These are phyloP conservation scores for Leptographium wingfieldii DNA, from an alignment of 2,329 filamentous ascomycete species.

Conservation along the genomic window DNA sequence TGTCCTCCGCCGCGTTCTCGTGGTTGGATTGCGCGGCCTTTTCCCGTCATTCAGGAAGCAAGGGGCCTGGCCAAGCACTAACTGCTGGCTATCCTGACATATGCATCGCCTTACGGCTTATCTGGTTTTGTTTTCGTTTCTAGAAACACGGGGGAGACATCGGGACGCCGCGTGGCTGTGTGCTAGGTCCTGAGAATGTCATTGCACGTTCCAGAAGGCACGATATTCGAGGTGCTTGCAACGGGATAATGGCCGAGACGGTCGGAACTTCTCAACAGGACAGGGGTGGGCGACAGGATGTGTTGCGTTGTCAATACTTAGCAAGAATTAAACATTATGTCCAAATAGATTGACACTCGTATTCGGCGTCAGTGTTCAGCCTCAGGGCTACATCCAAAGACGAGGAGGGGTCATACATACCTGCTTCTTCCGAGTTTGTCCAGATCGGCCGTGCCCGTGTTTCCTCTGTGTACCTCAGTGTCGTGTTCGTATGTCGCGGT, in stretches of 20 bases:
- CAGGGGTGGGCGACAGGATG: neutral
- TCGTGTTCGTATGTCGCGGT: neutral
- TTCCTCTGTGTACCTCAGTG: neutral
- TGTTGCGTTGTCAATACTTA: neutral
- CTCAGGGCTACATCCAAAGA: neutral
- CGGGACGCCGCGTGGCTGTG: too few relatives aligned
- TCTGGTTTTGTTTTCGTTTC: neutral
- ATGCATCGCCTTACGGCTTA: neutral
- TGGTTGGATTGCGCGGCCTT: neutral
- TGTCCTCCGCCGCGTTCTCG: neutral
- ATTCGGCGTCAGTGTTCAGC: neutral
- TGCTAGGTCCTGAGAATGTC: neutral
- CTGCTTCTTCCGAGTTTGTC: neutral
- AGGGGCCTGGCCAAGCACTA: neutral
- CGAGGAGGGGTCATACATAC: neutral
- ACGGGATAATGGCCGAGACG: neutral
- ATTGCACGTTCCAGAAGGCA: neutral
- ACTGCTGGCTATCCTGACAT: neutral
- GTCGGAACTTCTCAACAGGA: neutral
- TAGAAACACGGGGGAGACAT: neutral
- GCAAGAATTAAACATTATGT: neutral
- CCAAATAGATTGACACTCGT: neutral
- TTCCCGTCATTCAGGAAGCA: neutral
- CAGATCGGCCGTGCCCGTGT: neutral
- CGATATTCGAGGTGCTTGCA: neutral